These are phyloP conservation scores for Crithidia brevicula DNA, from an alignment of 208 protist genomes.

Conservation along the genomic window DNA sequence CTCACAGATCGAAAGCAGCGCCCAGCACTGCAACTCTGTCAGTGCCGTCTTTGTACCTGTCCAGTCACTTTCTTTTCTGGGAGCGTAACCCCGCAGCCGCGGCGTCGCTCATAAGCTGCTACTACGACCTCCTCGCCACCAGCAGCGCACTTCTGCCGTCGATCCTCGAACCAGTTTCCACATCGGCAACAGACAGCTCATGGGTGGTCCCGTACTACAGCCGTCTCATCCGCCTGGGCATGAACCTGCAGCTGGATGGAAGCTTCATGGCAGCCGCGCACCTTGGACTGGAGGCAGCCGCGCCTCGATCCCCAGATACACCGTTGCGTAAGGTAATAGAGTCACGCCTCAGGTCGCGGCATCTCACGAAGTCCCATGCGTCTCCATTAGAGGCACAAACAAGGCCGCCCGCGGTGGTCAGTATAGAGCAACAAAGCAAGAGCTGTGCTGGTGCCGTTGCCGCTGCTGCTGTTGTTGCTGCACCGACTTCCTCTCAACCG, in stretches of 20 bases:
- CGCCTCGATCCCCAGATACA: slow-evolving; percentile 17
- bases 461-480: neutral
- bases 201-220: slow-evolving; percentile 25
- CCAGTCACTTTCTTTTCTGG: neutral
- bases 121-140: neutral
- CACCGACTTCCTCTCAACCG: neutral
- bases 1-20: neutral
- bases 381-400: neutral
- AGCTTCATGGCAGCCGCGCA: slow-evolving; percentile 13
- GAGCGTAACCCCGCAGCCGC: slow-evolving; percentile 1
- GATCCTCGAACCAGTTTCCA: neutral
- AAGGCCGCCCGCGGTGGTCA: too few species aligned
- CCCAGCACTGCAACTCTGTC: neutral
- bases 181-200: neutral
- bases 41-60: neutral
- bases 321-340: slow-evolving; percentile 16
- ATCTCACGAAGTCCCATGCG: neutral
- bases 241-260: slow-evolving; percentile 22
- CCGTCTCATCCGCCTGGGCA: slow-evolving; percentile 23
- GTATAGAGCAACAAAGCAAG: neutral
- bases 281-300: slow-evolving; percentile 16
- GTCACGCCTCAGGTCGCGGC: neutral
- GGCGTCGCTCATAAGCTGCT: neutral
- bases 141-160: slow-evolving; percentile 1
- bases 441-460: neutral